These are phyloP conservation scores for Prinsepia uniflora DNA, from an alignment of 306 rosid genomes.

Conservation along the genomic window DNA sequence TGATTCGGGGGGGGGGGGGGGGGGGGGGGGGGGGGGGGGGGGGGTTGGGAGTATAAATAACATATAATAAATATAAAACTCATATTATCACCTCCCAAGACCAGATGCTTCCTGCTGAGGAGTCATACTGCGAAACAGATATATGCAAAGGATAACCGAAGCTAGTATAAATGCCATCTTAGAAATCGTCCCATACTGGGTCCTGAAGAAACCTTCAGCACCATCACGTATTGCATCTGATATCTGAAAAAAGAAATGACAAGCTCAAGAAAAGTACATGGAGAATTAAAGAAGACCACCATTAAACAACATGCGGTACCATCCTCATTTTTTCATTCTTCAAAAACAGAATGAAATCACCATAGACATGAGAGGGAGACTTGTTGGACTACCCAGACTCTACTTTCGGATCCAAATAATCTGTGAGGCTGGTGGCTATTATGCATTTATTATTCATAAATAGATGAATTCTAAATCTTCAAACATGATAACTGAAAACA, in stretches of 20 bases:
- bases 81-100: conserved; percentile 68
- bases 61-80: neutral
- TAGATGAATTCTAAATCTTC: conserved; percentile 1
- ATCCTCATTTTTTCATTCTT: neutral
- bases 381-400: neutral
- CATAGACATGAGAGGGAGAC: neutral
- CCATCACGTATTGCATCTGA: conserved; percentile 99
- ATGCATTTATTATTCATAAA: neutral
- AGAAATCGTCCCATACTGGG: conserved; percentile 95
- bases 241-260: conserved; percentile 47
- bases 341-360: neutral
- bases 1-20: neutral
- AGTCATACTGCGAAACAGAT: conserved; percentile 78
- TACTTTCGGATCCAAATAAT: neutral
- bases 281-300: conserved; percentile 9
- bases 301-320: neutral
- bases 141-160: conserved; percentile 72
- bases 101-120: conserved; percentile 94
- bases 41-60: neutral
- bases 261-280: conserved; percentile 23
- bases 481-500: neutral
- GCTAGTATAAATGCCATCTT: conserved; percentile 96
- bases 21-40: neutral
- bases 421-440: neutral
- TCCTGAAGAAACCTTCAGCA: conserved; percentile 96